A percentile compares a stretch with the other conserved stretches of the same genome.
phyloP scores from a whole-genome alignment of 106 monocot genomes.

The Platanthera guangdongensis region DNA sequence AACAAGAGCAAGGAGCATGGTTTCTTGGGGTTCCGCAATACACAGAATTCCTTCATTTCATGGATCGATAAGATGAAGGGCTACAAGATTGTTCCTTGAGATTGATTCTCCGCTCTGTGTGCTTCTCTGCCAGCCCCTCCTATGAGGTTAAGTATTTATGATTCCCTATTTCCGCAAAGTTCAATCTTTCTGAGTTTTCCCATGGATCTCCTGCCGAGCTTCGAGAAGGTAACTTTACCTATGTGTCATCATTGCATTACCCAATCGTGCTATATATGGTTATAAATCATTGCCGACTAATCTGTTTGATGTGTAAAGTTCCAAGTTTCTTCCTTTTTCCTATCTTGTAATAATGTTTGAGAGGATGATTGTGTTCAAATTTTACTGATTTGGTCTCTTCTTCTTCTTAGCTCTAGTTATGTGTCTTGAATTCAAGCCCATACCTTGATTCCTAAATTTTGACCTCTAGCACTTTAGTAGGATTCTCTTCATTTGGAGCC shows the following conservation, averaged over 20 bases:
- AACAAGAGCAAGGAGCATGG: conserved; percentile 88
- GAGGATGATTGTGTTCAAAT: too few species aligned
- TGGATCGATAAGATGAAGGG: conserved; percentile 74
- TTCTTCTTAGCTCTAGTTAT: too few species aligned
- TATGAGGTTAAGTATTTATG: neutral
- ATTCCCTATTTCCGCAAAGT: neutral
- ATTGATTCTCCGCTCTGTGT: neutral
- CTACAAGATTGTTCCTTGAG: conserved; percentile 67
- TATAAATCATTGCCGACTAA: too few species aligned
- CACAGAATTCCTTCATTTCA: conserved; percentile 30
- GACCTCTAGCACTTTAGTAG: too few species aligned
- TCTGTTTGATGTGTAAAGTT: too few species aligned
- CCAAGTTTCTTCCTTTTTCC: too few species aligned
- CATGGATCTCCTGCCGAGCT: neutral
- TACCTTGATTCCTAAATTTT: too few species aligned
- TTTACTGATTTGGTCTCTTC: too few species aligned
- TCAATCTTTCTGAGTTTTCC: neutral
- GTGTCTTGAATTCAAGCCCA: too few species aligned
- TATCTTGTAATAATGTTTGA: too few species aligned
- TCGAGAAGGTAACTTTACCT: neutral
- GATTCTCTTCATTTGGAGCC: too few species aligned
- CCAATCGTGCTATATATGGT: neutral
- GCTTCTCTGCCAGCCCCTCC: neutral
- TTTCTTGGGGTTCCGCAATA: conserved; percentile 66
- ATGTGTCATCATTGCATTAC: neutral